phyloP scores from a whole-genome alignment of 1,139 yeast genomes.

The Kurtzmaniella quercitrusa region DNA sequence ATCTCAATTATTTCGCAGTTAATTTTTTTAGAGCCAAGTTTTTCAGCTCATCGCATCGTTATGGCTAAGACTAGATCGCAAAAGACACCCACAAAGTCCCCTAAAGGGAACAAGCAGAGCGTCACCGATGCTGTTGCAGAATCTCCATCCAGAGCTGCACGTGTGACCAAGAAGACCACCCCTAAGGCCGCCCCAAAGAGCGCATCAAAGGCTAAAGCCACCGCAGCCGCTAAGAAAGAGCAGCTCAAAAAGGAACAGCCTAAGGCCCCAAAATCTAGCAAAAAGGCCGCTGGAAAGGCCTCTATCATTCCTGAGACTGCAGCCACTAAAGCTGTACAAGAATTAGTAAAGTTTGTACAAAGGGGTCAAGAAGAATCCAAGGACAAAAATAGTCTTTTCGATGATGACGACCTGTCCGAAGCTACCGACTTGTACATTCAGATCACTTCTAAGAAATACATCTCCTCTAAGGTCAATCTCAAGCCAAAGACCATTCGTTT shows the following conservation, averaged over 20 bases:
- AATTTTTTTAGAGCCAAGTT: neutral
- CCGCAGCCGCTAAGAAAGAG: neutral
- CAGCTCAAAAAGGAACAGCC: neutral
- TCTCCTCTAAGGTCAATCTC: conserved; percentile 57
- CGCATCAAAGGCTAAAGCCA: neutral
- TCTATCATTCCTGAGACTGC: conserved; percentile 10
- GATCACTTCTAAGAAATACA: conserved; percentile 61
- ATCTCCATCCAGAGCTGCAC: conserved; percentile 5
- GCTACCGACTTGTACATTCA: conserved; percentile 52
- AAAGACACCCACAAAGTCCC: conserved; percentile 21
- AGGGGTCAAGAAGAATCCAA: conserved; percentile 23
- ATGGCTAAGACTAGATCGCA: conserved; percentile 34
- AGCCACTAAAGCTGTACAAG: conserved; percentile 46
- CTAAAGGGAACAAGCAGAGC: conserved; percentile 15
- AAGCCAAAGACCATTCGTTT: conserved; percentile 67
- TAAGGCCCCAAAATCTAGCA: conserved; percentile 1
- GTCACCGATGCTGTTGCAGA: conserved; percentile 7
- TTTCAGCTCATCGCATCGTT: conserved; percentile 2
- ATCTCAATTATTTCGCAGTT: neutral
- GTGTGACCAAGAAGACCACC: conserved; percentile 2
- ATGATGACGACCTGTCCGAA: conserved; percentile 55
- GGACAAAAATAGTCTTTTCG: conserved; percentile 34
- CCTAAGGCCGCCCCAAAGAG: neutral
- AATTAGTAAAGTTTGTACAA: conserved; percentile 43
- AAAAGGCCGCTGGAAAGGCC: conserved; percentile 1